These are phyloP conservation scores for Heterobasidion parviporum DNA, from an alignment of 1,284 basidiomycete genomes.

Conservation along the genomic window DNA sequence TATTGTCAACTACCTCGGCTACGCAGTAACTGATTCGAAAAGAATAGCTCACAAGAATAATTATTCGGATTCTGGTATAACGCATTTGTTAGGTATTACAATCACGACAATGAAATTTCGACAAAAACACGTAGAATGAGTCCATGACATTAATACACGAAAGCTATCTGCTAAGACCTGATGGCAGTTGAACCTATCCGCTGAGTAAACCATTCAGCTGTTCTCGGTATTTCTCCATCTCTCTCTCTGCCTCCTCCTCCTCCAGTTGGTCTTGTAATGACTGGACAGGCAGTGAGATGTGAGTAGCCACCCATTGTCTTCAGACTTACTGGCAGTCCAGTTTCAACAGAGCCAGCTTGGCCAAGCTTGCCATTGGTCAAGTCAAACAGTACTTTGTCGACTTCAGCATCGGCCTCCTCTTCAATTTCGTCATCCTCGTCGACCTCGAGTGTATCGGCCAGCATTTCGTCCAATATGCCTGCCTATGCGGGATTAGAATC, in stretches of 20 bases:
- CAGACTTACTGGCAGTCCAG: conserved; percentile 69
- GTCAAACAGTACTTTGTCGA: conserved; percentile 94
- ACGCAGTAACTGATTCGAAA: too few species aligned
- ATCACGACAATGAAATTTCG: too few species aligned
- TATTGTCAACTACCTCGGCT: too few species aligned
- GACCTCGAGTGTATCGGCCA: conserved; percentile 79
- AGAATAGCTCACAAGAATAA: too few species aligned
- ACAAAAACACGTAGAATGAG: too few species aligned
- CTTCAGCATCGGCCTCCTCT: conserved; percentile 95
- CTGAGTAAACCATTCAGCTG: conserved; percentile 82
- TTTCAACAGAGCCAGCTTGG: conserved; percentile 66
- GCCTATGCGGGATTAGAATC: conserved; percentile 41
- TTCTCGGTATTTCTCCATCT: conserved; percentile 82
- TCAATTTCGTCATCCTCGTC: conserved; percentile 93
- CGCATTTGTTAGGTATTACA: too few species aligned
- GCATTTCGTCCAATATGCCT: conserved; percentile 91
- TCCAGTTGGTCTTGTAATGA: conserved; percentile 50
- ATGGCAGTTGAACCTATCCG: conserved; percentile 27
- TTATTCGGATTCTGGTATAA: too few species aligned
- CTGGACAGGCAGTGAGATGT: conserved; percentile 20
- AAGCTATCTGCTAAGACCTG: too few species aligned
- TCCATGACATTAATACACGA: too few species aligned
- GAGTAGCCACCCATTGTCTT: neutral
- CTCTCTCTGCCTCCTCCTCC: conserved; percentile 76
- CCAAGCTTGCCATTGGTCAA: conserved; percentile 95